Conservation (phyloP, 2,329 filamentous ascomycete species). For the Trichoderma aggressivum region DNA sequence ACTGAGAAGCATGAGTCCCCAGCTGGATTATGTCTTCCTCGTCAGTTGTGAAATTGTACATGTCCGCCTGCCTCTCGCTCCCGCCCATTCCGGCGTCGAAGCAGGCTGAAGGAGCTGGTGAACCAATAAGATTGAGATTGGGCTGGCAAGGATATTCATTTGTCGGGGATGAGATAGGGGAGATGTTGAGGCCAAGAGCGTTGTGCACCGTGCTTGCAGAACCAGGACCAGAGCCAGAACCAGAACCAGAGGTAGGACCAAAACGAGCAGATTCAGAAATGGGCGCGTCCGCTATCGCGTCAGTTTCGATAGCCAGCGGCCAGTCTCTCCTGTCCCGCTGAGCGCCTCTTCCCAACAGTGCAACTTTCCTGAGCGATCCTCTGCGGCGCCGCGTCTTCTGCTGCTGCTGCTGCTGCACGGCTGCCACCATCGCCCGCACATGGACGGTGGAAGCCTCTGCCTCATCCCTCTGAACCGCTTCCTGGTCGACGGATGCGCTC, state of each 20-base stretch:
- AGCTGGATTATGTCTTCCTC: conserved; percentile 76
- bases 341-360: conserved; percentile 71
- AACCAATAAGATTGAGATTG: conserved; percentile 25
- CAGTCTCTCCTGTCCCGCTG: conserved; percentile 59
- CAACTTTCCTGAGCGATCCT: conserved; percentile 83
- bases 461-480: conserved; percentile 31
- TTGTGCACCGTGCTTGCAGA: conserved; percentile 29
- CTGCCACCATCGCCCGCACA: conserved; percentile 29
- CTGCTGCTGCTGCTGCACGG: conserved; percentile 44
- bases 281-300: conserved; percentile 27
- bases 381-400: conserved; percentile 64
- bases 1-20: conserved; percentile 42
- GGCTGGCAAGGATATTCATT: conserved; percentile 43
- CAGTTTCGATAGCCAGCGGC: conserved; percentile 42
- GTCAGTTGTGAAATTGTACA: conserved; percentile 67
- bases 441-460: conserved; percentile 24
- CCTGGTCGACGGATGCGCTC: conserved; percentile 40
- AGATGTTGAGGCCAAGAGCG: conserved; percentile 46
- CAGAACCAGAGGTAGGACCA: conserved; percentile 25
- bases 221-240: conserved; percentile 24
- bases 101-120: conserved; percentile 24
- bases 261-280: conserved; percentile 22
- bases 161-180: conserved; percentile 45
- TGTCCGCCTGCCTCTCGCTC: conserved; percentile 26
- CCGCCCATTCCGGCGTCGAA: conserved; percentile 20